phyloP scores from a whole-genome alignment of 1,284 basidiomycete species.

The Apiotrichum porosum region DNA sequence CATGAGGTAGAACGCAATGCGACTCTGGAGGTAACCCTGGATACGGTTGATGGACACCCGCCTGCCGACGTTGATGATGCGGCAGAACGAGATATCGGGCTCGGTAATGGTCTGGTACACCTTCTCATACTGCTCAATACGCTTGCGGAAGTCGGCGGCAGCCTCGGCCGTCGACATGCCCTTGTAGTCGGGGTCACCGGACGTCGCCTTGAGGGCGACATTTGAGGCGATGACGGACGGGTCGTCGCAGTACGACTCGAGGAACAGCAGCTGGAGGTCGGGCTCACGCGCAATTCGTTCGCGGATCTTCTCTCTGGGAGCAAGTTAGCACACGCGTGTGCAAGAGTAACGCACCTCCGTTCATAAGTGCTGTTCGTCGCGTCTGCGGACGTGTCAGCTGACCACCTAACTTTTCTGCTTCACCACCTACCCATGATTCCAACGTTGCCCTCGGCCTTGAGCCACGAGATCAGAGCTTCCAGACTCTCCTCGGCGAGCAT shows the following conservation, averaged over 20 bases:
- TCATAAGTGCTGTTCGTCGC: slow-evolving; percentile 85
- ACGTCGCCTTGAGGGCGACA: slow-evolving; percentile 89
- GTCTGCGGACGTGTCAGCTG: slow-evolving; percentile 54
- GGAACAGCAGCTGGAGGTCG: slow-evolving; percentile 84
- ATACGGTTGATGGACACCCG: slow-evolving; percentile 79
- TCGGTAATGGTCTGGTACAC: slow-evolving; percentile 95
- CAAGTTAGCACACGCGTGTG: not conserved
- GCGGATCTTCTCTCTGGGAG: slow-evolving; percentile 66
- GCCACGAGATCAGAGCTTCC: slow-evolving; percentile 90
- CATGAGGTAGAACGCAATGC: slow-evolving; percentile 98
- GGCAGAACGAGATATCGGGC: slow-evolving; percentile 75
- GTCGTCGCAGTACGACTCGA: slow-evolving; percentile 93
- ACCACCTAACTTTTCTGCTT: not conserved
- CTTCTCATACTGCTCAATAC: slow-evolving; percentile 88
- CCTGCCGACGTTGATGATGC: slow-evolving; percentile 81
- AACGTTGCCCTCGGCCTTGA: slow-evolving; percentile 92
- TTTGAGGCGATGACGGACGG: slow-evolving; percentile 91
- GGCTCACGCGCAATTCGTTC: slow-evolving; percentile 81
- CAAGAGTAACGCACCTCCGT: slow-evolving; percentile 55
- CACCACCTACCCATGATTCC: slow-evolving; percentile 79
- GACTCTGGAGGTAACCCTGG: slow-evolving; percentile 88
- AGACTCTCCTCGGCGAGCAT: slow-evolving; percentile 84
- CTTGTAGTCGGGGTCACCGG: slow-evolving; percentile 96
- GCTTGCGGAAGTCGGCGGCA: slow-evolving; percentile 79
- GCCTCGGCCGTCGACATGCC: slow-evolving; percentile 80